Conservation (phyloP, 345 rosid genomes). For the Noccaea bulbosa region DNA sequence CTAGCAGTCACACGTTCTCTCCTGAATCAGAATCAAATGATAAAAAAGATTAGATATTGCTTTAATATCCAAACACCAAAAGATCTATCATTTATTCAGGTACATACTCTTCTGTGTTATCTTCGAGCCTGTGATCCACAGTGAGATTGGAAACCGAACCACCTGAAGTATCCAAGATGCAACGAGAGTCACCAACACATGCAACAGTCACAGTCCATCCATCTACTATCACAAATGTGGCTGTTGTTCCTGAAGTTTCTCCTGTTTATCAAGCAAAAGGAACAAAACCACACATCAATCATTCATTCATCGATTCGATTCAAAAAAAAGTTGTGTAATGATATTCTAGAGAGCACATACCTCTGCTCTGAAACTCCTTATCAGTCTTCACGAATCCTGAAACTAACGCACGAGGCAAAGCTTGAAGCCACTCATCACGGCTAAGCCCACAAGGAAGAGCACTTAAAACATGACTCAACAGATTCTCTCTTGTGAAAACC, state of each 20-base stretch:
- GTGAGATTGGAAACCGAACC: slow-evolving; percentile 74
- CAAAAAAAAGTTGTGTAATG: neutral
- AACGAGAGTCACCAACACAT: slow-evolving; percentile 92
- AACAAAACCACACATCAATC: slow-evolving; percentile 6
- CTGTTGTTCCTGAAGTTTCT: slow-evolving; percentile 94
- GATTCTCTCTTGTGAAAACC: slow-evolving; percentile 71
- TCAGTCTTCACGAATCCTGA: slow-evolving; percentile 96
- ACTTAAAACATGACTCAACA: slow-evolving; percentile 66
- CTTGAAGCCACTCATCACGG: slow-evolving; percentile 86
- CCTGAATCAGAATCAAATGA: slow-evolving; percentile 48
- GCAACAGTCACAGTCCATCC: slow-evolving; percentile 96
- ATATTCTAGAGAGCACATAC: slow-evolving; percentile 32
- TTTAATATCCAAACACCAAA: slow-evolving; percentile 6
- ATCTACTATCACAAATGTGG: slow-evolving; percentile 86
- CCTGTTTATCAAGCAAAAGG: slow-evolving; percentile 50
- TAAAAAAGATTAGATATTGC: slow-evolving; percentile 8
- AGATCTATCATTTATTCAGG: too few relatives aligned
- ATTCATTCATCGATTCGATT: slow-evolving; percentile 1
- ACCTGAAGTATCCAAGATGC: slow-evolving; percentile 77
- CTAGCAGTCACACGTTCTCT: slow-evolving; percentile 90
- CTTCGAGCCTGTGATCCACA: slow-evolving; percentile 92
- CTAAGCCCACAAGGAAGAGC: slow-evolving; percentile 79
- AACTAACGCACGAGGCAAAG: slow-evolving; percentile 85
- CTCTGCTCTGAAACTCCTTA: slow-evolving; percentile 92
- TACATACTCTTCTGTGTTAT: slow-evolving; percentile 81